Evolutionary conservation across 768 basidiomycete species (phyloP).

Genomic region (Termitomyces sp.): DNA sequence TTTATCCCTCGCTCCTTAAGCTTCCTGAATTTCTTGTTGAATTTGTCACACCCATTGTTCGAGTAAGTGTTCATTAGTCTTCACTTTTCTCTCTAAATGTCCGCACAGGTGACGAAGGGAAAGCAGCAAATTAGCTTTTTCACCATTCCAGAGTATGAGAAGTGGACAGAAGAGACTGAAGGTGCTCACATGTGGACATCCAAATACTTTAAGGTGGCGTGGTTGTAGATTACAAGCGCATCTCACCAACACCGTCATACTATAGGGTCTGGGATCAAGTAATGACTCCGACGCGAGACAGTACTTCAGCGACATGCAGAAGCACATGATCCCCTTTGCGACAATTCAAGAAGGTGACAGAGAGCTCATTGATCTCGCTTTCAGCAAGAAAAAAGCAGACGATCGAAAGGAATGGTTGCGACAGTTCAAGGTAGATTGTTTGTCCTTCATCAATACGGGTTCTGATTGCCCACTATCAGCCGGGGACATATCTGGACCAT

Average conservation of each 20-base stretch:
- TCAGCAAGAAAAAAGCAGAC: conserved; percentile 99
- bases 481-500: conserved; percentile 93
- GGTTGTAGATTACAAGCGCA: background rate
- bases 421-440: conserved; percentile 67
- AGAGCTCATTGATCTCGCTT: conserved; percentile 91
- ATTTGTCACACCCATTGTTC: conserved; percentile 97
- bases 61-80: conserved; percentile 43
- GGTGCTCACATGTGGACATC: conserved; percentile 79
- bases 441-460: background rate
- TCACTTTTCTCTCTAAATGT: background rate
- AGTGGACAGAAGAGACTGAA: conserved; percentile 79
- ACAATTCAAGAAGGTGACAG: conserved; percentile 76
- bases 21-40: conserved; percentile 92
- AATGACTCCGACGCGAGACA: conserved; percentile 83
- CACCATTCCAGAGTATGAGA: conserved; percentile 94
- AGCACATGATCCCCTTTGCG: conserved; percentile 93
- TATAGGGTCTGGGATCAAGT: conserved; percentile 93
- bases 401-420: conserved; percentile 98
- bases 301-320: conserved; percentile 89
- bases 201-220: conserved; percentile 95
- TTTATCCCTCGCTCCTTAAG: conserved; percentile 90
- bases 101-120: conserved; percentile 65
- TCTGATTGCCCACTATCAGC: conserved; percentile 36
- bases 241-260: background rate
- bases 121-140: conserved; percentile 84